Conservation (phyloP, 2,329 filamentous ascomycete species). For the Exophiala oligosperma region DNA sequence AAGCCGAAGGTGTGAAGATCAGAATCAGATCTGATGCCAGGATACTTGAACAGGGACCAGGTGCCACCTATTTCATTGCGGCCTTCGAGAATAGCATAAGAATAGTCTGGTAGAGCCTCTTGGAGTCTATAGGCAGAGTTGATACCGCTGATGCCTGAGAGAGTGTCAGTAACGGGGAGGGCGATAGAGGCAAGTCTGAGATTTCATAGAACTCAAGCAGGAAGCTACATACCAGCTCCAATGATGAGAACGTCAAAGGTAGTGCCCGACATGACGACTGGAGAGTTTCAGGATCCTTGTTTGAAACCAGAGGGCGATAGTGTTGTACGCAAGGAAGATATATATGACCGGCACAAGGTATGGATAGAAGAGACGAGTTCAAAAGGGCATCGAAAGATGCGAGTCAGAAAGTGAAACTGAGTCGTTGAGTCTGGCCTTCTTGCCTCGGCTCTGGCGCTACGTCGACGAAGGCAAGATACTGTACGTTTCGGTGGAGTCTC, state of each 20-base stretch:
- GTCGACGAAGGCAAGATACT: not conserved
- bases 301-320: not conserved
- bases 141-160: constrained; percentile 63
- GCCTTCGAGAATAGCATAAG: constrained; percentile 68
- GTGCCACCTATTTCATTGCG: constrained; percentile 70
- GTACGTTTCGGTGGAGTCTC: too few species aligned
- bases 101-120: constrained; percentile 54
- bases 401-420: not conserved
- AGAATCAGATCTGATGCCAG: constrained; percentile 62
- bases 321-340: not conserved
- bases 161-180: not conserved
- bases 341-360: not conserved
- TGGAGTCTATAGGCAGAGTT: constrained; percentile 73
- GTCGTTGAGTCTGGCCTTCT: constrained; percentile 3
- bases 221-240: constrained; percentile 57
- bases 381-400: not conserved
- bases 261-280: constrained; percentile 20
- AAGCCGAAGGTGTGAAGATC: constrained; percentile 53
- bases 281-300: not conserved
- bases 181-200: not conserved
- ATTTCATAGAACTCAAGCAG: not conserved
- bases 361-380: not conserved
- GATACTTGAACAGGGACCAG: constrained; percentile 77
- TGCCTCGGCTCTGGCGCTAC: not conserved
- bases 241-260: constrained; percentile 62